These are phyloP conservation scores for Rhynchosporium secalis DNA, from an alignment of 2,329 filamentous ascomycete species.

Conservation along the genomic window DNA sequence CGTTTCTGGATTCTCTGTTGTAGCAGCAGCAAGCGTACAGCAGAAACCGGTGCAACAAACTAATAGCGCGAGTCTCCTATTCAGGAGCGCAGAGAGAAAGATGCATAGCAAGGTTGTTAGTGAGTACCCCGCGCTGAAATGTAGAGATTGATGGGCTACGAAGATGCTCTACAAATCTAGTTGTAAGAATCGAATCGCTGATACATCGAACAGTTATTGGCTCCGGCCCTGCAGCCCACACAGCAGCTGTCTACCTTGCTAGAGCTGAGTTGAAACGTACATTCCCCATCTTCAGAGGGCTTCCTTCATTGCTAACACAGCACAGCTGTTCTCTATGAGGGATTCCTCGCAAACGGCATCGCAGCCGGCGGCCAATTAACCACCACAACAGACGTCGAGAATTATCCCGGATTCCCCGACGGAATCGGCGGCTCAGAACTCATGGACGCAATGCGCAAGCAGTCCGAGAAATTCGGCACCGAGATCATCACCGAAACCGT, in stretches of 20 bases:
- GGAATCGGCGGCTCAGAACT: constrained; percentile 83
- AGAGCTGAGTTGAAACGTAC: constrained; percentile 84
- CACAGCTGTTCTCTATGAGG: constrained; percentile 84
- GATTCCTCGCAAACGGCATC: constrained; percentile 95
- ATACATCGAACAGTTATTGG: constrained; percentile 64
- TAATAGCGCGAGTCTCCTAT: constrained; percentile 32
- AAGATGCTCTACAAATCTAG: neutral
- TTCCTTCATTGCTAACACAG: constrained; percentile 37
- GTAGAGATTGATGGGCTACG: neutral
- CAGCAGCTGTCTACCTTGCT: constrained; percentile 92
- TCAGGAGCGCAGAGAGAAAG: constrained; percentile 48
- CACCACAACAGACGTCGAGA: constrained; percentile 97
- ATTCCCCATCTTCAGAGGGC: constrained; percentile 12
- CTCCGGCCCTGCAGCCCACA: constrained; percentile 96
- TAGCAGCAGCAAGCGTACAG: constrained; percentile 65
- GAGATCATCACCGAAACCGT: constrained; percentile 93
- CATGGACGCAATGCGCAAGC: constrained; percentile 94
- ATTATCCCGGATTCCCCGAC: constrained; percentile 92
- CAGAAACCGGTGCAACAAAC: constrained; percentile 51
- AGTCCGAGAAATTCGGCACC: constrained; percentile 91
- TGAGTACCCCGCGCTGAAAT: constrained; percentile 48
- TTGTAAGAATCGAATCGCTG: constrained; percentile 8
- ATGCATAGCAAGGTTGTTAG: constrained; percentile 95
- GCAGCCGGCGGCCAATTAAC: constrained; percentile 96
- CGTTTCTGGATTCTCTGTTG: constrained; percentile 70